phyloP scores from a whole-genome alignment of 352 stramenopile species.

The Pythium insidiosum region DNA sequence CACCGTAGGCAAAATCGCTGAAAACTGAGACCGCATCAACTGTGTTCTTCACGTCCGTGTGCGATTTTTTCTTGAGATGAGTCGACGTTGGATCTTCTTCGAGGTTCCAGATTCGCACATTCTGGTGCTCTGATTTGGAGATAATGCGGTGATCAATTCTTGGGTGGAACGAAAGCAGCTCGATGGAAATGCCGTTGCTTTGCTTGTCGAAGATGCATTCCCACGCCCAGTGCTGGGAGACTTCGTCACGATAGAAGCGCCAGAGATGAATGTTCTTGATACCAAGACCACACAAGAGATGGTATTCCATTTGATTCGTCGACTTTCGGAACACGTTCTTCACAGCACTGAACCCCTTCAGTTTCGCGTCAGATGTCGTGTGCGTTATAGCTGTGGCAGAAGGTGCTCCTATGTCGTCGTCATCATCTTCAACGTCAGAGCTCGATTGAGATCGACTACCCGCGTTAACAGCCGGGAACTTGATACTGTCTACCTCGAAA shows the following conservation, averaged over 20 bases:
- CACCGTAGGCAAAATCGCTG: constrained; percentile 68
- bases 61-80: constrained; percentile 56
- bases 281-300: constrained; percentile 69
- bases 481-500: constrained; percentile 76
- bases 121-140: constrained; percentile 82
- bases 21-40: constrained; percentile 57
- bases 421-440: constrained; percentile 3
- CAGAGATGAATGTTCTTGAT: constrained; percentile 87
- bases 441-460: not conserved
- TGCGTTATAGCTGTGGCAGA: constrained; percentile 49
- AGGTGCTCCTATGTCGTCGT: constrained; percentile 29
- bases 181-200: constrained; percentile 79
- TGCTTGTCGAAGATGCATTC: constrained; percentile 85
- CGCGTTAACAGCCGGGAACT: constrained; percentile 32
- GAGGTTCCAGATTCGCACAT: constrained; percentile 77
- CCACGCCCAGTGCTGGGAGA: constrained; percentile 44
- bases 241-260: constrained; percentile 57
- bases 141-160: constrained; percentile 50
- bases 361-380: constrained; percentile 74
- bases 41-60: constrained; percentile 68
- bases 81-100: constrained; percentile 31
- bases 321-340: constrained; percentile 44
- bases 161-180: constrained; percentile 69
- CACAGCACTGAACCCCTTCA: constrained; percentile 78
- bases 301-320: constrained; percentile 54